phyloP scores from a whole-genome alignment of 495 filamentous ascomycete genomes.

The Mytilinidion resinicola region DNA sequence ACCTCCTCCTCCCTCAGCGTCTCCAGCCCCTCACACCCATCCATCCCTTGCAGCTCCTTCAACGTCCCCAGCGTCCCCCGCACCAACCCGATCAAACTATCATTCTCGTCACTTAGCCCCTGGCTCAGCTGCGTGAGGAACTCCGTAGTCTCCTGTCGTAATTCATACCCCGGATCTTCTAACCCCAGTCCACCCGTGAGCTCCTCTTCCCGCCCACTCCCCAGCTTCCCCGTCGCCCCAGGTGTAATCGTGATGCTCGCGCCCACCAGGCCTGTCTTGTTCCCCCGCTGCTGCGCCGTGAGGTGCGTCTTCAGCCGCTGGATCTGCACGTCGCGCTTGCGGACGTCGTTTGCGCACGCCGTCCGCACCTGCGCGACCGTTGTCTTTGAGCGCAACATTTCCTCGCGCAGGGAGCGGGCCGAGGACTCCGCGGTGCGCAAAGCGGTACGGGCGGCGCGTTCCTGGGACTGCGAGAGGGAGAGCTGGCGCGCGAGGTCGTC shows the following conservation, averaged over 20 bases:
- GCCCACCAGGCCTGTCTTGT: conserved; percentile 43
- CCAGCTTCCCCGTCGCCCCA: conserved; percentile 37
- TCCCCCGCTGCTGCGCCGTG: conserved; percentile 43
- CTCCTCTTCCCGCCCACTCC: conserved; percentile 35
- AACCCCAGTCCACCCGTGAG: conserved; percentile 37
- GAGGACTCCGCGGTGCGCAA: conserved; percentile 64
- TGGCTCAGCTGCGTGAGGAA: conserved; percentile 87
- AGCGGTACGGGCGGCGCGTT: conserved; percentile 61
- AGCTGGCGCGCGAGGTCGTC: conserved; percentile 69
- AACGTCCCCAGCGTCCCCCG: conserved; percentile 64
- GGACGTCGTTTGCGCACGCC: conserved; percentile 85
- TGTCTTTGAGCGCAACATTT: conserved; percentile 68
- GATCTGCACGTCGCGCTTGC: conserved; percentile 84
- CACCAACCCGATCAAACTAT: conserved; percentile 67
- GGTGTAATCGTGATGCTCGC: conserved; percentile 51
- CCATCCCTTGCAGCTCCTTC: conserved; percentile 70
- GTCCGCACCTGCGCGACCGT: conserved; percentile 73
- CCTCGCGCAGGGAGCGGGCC: conserved; percentile 66
- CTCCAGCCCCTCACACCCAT: conserved; percentile 6
- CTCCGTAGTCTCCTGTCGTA: conserved; percentile 82
- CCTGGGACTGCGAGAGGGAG: conserved; percentile 65
- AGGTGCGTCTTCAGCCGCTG: conserved; percentile 80
- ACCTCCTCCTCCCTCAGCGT: conserved; percentile 38
- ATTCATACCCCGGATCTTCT: conserved; percentile 58
- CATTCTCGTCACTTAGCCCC: conserved; percentile 89